Conservation (phyloP, 495 filamentous ascomycete genomes). For the Trichocladium antarcticum region DNA sequence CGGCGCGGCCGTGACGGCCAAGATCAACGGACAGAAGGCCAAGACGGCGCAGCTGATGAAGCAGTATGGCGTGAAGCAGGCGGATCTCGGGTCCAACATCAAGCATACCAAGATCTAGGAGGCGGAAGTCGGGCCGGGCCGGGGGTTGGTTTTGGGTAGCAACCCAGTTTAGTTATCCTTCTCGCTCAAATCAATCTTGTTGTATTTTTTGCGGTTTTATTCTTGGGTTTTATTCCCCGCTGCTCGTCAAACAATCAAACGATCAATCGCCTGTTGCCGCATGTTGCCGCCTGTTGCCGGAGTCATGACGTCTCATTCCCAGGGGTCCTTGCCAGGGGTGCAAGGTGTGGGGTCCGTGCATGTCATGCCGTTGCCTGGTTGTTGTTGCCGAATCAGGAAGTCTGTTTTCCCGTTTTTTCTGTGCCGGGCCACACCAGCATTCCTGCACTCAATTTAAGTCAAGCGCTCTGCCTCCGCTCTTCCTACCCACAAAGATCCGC, state of each 20-base stretch:
- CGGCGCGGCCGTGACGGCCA: slow-evolving; percentile 49
- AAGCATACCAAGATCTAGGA: slow-evolving; percentile 17
- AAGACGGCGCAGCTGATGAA: slow-evolving; percentile 56
- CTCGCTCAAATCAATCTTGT: not conserved
- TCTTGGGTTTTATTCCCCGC: not conserved
- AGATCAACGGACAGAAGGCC: slow-evolving; percentile 52
- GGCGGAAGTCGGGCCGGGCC: too few relatives aligned
- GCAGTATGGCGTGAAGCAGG: slow-evolving; percentile 43
- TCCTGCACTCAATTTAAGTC: not conserved
- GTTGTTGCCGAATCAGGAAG: slow-evolving; percentile 17
- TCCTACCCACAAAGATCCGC: not conserved
- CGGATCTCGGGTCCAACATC: slow-evolving; percentile 41
- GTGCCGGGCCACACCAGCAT: not conserved
- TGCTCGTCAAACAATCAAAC: not conserved
- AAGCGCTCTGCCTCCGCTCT: not conserved
- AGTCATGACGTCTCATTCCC: slow-evolving; percentile 4
- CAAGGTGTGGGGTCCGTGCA: not conserved
- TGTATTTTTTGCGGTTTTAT: not conserved
- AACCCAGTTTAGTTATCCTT: too few relatives aligned
- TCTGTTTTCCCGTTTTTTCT: slow-evolving; percentile 16
- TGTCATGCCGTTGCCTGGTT: slow-evolving; percentile 21
- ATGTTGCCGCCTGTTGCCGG: too few relatives aligned
- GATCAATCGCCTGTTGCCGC: too few relatives aligned
- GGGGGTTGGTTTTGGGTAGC: too few relatives aligned
- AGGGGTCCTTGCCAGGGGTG: not conserved